These are phyloP conservation scores for Begonia peltatifolia DNA, from an alignment of 306 rosid genomes.

Conservation along the genomic window DNA sequence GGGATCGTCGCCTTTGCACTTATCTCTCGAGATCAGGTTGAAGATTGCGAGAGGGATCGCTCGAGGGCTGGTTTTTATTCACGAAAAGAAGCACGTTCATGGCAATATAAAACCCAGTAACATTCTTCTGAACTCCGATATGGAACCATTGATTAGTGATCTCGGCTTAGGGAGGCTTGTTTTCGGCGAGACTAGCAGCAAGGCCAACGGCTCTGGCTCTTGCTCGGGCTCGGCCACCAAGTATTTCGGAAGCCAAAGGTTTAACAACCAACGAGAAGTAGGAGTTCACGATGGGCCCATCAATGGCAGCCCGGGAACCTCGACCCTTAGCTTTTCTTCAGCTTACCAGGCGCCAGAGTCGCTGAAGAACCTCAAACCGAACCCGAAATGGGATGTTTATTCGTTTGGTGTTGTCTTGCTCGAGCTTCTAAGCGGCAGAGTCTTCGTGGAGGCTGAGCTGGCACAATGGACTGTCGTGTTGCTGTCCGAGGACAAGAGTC, in stretches of 20 bases:
- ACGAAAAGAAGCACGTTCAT: conserved; percentile 81
- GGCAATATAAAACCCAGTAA: conserved; percentile 68
- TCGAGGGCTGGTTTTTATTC: conserved; percentile 55
- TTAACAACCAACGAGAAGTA: conserved; percentile 9
- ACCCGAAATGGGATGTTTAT: conserved; percentile 69
- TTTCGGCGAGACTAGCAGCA: conserved; percentile 14
- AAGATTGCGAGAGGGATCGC: conserved; percentile 77
- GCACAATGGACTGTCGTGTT: conserved; percentile 37
- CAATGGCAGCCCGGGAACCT: conserved; percentile 25
- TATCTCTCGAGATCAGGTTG: conserved; percentile 41
- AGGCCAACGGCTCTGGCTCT: conserved; percentile 39
- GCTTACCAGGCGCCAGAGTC: conserved; percentile 77
- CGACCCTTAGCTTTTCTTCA: conserved; percentile 1
- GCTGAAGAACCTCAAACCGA: conserved; percentile 39
- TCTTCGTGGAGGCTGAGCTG: conserved; percentile 41
- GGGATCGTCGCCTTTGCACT: conserved; percentile 37
- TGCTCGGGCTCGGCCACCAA: conserved; percentile 6
- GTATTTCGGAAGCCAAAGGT: conserved; percentile 26
- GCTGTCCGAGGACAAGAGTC: conserved; percentile 35
- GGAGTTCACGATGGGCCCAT: conserved; percentile 11
- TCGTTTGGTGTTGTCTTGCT: conserved; percentile 72
- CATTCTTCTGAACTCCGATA: conserved; percentile 45
- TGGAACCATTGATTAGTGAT: conserved; percentile 63
- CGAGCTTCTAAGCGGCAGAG: conserved; percentile 60
- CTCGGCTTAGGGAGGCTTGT: conserved; percentile 53